These are phyloP conservation scores for Penicillium cataractarum DNA, from an alignment of 495 filamentous ascomycete species.

Conservation along the genomic window DNA sequence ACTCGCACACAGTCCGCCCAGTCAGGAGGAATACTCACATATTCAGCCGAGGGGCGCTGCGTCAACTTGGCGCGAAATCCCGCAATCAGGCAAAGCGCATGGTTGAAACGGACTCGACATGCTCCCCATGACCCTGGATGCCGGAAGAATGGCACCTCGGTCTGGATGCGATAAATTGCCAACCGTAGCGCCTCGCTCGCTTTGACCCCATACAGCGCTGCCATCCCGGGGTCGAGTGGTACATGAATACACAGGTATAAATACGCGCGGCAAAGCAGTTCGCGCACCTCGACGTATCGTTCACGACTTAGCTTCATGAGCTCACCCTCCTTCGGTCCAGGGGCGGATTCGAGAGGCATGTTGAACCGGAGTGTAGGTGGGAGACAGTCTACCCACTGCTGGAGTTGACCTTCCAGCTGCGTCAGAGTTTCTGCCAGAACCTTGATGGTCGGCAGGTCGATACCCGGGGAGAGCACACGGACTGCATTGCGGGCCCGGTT, in stretches of 20 bases:
- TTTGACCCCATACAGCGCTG: slow-evolving; percentile 26
- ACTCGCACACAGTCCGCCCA: slow-evolving; percentile 32
- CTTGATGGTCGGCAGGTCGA: slow-evolving; percentile 30
- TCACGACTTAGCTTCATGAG: slow-evolving; percentile 41
- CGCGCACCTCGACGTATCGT: slow-evolving; percentile 43
- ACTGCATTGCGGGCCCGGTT: slow-evolving; percentile 43
- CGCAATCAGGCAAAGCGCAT: slow-evolving; percentile 35
- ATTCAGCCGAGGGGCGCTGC: slow-evolving; percentile 24
- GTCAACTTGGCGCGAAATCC: slow-evolving; percentile 30
- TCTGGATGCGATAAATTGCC: slow-evolving; percentile 34
- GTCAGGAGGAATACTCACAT: slow-evolving; percentile 27
- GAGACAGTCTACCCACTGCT: slow-evolving; percentile 41
- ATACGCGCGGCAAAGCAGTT: slow-evolving; percentile 43
- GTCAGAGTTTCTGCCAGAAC: slow-evolving; percentile 30
- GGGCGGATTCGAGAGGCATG: slow-evolving; percentile 30
- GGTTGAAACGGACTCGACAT: slow-evolving; percentile 36
- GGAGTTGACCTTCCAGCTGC: slow-evolving; percentile 40
- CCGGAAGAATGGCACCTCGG: slow-evolving; percentile 35
- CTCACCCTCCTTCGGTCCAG: slow-evolving; percentile 32
- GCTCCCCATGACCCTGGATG: slow-evolving; percentile 39
- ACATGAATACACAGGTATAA: slow-evolving; percentile 40
- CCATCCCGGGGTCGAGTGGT: slow-evolving; percentile 24
- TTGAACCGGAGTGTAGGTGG: slow-evolving; percentile 37
- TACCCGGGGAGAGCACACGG: slow-evolving; percentile 33
- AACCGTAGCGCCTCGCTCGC: slow-evolving; percentile 32